Evolutionary conservation across 75 land plant species (phyloP).

Genomic region (Selaginella tamariscina): DNA sequence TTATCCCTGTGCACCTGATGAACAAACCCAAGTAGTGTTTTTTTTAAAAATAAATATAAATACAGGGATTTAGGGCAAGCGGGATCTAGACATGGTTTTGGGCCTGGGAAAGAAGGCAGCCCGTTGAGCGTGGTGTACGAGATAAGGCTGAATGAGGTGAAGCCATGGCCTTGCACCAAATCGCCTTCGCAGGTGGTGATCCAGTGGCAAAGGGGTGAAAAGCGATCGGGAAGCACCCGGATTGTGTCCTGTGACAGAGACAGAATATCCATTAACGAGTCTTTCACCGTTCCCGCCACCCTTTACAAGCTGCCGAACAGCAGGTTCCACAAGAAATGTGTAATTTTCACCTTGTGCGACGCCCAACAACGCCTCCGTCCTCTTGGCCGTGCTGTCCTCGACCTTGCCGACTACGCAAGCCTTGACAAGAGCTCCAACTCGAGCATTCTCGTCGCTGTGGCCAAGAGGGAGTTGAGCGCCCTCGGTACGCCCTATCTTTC

Average conservation of each 20-base stretch:
- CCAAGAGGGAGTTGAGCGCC: conserved; percentile 6
- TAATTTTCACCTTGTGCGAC: conserved; percentile 8
- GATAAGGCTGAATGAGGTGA: conserved; percentile 12
- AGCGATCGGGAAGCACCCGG: not conserved
- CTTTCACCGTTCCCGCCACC: not conserved
- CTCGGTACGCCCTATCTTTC: not conserved
- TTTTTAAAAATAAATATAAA: no score
- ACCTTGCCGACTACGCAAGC: conserved; percentile 6
- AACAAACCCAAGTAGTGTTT: no score
- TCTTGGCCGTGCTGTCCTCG: conserved; percentile 8
- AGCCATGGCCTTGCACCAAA: conserved; percentile 7
- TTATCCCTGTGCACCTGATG: no score
- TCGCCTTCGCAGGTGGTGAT: not conserved
- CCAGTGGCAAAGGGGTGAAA: conserved; percentile 13
- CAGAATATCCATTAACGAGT: not conserved
- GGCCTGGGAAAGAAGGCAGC: conserved; percentile 18
- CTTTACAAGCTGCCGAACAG: not conserved
- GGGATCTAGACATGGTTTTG: conserved; percentile 11
- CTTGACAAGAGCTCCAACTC: not conserved
- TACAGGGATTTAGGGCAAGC: no score
- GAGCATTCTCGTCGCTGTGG: not conserved
- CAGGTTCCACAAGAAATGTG: not conserved
- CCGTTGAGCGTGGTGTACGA: not conserved
- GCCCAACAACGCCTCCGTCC: not conserved
- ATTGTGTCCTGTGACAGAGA: not conserved